Evolutionary conservation across 352 stramenopile genomes (phyloP).

Genomic region (Phytophthora vignae): DNA sequence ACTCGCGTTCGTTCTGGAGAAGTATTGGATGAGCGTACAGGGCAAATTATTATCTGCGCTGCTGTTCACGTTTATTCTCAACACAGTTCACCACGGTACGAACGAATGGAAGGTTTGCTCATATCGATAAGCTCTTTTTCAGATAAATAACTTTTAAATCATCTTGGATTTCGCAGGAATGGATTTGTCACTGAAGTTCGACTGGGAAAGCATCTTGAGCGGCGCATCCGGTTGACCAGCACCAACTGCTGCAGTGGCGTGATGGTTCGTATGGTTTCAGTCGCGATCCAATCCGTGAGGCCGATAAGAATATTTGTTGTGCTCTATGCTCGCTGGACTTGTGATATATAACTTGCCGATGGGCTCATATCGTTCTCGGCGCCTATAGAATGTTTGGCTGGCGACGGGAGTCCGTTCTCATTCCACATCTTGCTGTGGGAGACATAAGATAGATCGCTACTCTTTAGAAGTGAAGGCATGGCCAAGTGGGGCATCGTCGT

Average conservation of each 20-base stretch:
- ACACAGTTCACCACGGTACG: slow-evolving; percentile 12
- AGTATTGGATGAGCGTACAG: slow-evolving; percentile 22
- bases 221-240: not conserved
- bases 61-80: slow-evolving; percentile 34
- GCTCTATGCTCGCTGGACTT: slow-evolving; percentile 1
- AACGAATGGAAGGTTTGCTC: not conserved
- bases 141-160: not conserved
- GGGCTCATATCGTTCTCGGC: not conserved
- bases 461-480: not conserved
- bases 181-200: slow-evolving; percentile 8
- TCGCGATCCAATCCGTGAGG: not conserved
- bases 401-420: not conserved
- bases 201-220: slow-evolving; percentile 7
- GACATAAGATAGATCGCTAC: not conserved
- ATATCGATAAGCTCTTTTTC: not conserved
- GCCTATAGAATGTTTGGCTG: slow-evolving; percentile 2
- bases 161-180: not conserved
- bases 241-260: not conserved
- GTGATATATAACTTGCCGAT: not conserved
- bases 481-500: slow-evolving; percentile 3
- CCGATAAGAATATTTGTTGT: slow-evolving; percentile 1
- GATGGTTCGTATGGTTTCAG: slow-evolving; percentile 1
- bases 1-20: slow-evolving; percentile 41
- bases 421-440: not conserved
- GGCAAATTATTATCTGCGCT: slow-evolving; percentile 29